These are phyloP conservation scores for Metschnikowia chrysomelidarum DNA, from an alignment of 805 yeast genomes.

Conservation along the genomic window DNA sequence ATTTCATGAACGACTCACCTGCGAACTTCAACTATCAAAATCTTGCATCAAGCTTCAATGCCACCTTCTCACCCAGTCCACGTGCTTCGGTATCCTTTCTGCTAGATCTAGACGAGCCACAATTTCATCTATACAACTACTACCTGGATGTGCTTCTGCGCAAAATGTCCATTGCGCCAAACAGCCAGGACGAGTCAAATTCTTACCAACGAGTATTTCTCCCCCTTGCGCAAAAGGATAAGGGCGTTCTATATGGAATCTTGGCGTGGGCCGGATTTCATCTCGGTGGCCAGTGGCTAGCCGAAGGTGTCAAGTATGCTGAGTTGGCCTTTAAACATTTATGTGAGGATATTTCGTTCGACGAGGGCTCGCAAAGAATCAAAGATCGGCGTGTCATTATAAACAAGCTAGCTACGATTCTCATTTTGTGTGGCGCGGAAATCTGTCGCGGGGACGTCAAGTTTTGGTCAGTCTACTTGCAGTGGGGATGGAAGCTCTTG, in stretches of 20 bases:
- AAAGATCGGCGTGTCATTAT: conserved; percentile 35
- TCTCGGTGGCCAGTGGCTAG: conserved; percentile 43
- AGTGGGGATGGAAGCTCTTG: conserved; percentile 64
- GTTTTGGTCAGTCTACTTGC: conserved; percentile 67
- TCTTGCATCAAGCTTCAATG: conserved; percentile 20
- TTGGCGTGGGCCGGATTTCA: conserved; percentile 58
- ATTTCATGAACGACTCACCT: conserved; percentile 11
- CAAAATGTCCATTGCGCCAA: conserved; percentile 48
- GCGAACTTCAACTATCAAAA: conserved; percentile 6
- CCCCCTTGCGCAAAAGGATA: conserved; percentile 53
- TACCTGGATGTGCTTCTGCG: conserved; percentile 45
- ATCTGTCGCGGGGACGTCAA: conserved; percentile 80
- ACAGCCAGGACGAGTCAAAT: conserved; percentile 43
- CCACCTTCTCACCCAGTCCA: conserved; percentile 28
- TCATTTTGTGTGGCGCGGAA: conserved; percentile 75
- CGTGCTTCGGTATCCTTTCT: conserved; percentile 20
- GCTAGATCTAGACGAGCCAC: conserved; percentile 20
- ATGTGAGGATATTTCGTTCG: conserved; percentile 25
- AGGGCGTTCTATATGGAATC: conserved; percentile 50
- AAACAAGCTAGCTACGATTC: conserved; percentile 57
- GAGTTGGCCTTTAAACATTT: conserved; percentile 46
- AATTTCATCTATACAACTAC: conserved; percentile 42
- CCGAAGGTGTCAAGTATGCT: conserved; percentile 49
- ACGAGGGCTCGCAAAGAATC: conserved; percentile 14
- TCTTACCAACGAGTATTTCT: conserved; percentile 50